Conservation (phyloP, 768 basidiomycete species). For the Agaricus sinodeliciosus region DNA sequence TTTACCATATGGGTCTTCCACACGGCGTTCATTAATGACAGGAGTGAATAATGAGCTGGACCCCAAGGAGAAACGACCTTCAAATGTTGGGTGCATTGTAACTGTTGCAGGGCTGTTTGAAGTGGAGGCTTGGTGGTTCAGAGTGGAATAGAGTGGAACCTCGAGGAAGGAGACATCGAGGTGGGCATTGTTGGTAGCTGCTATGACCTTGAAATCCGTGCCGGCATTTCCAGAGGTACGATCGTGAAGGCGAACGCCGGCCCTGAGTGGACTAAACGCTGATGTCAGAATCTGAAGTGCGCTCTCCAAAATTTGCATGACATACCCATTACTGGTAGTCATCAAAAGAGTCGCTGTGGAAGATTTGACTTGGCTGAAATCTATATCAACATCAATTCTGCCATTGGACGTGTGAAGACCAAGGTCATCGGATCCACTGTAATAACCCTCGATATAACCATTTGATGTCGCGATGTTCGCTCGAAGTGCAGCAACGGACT, state of each 20-base stretch:
- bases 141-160: background rate
- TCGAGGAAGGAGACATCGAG: constrained; percentile 1
- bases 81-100: constrained; percentile 5
- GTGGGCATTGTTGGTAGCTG: background rate
- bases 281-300: background rate
- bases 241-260: constrained; percentile 1
- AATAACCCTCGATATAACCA: constrained; percentile 1
- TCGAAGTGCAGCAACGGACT: constrained; percentile 4
- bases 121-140: background rate
- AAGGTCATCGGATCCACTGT: constrained; percentile 2
- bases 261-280: background rate
- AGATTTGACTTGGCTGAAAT: constrained; percentile 1
- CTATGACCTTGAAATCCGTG: background rate
- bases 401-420: constrained; percentile 1
- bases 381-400: constrained; percentile 1
- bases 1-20: constrained; percentile 6
- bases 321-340: constrained; percentile 3
- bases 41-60: background rate
- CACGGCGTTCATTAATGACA: background rate
- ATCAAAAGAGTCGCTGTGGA: background rate
- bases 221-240: background rate
- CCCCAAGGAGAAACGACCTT: constrained; percentile 2
- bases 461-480: constrained; percentile 5
- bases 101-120: constrained; percentile 6
- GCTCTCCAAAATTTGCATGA: background rate